Evolutionary conservation across 1,284 basidiomycete genomes (phyloP).

Genomic region (Afroboletus lepidellus): DNA sequence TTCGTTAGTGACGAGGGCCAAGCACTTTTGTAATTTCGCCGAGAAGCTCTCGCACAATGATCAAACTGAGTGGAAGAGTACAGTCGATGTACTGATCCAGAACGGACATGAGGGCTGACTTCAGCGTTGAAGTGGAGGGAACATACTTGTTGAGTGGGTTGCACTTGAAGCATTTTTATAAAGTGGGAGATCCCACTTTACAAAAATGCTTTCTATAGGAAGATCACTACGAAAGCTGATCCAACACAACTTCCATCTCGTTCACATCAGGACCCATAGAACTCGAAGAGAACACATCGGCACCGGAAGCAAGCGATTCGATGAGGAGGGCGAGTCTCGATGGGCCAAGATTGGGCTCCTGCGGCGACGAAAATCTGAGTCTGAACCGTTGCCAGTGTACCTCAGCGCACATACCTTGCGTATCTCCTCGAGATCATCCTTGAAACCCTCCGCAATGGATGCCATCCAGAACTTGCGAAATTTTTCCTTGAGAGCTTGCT

Average conservation of each 20-base stretch:
- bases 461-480: slow-evolving; percentile 83
- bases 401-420: slow-evolving; percentile 48
- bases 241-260: slow-evolving; percentile 53
- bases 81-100: too few species aligned
- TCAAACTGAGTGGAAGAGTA: too few species aligned
- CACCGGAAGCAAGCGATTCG: slow-evolving; percentile 74
- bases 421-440: slow-evolving; percentile 70
- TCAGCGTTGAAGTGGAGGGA: background rate
- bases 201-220: background rate
- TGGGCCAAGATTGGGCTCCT: slow-evolving; percentile 72
- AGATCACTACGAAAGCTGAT: slow-evolving; percentile 18
- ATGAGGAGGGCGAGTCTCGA: slow-evolving; percentile 68
- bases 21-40: slow-evolving; percentile 56
- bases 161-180: too few species aligned
- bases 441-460: slow-evolving; percentile 73
- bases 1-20: slow-evolving; percentile 48
- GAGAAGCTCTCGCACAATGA: slow-evolving; percentile 49
- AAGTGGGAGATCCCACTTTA: background rate
- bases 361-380: slow-evolving; percentile 1
- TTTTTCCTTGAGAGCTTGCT: slow-evolving; percentile 55
- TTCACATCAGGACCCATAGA: slow-evolving; percentile 35
- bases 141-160: slow-evolving; percentile 5
- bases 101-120: background rate
- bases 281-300: slow-evolving; percentile 61
- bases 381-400: background rate